These are phyloP conservation scores for Medicago arabica DNA, from an alignment of 306 rosid genomes.

Conservation along the genomic window DNA sequence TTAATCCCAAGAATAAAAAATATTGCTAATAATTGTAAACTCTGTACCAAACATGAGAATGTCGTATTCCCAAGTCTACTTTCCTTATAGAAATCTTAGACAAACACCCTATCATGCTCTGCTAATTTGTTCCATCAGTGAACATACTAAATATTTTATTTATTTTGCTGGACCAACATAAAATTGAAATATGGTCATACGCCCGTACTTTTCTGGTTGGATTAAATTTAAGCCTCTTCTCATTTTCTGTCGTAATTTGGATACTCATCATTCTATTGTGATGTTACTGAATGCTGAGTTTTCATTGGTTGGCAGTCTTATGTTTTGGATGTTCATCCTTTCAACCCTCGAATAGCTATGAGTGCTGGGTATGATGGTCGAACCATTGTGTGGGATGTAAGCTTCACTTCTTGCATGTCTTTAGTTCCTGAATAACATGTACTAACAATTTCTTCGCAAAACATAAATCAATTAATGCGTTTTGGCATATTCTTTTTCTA, in stretches of 20 bases:
- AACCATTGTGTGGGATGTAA: slow-evolving; percentile 95
- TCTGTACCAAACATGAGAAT: background rate
- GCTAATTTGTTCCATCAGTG: slow-evolving; percentile 22
- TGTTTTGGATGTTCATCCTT: slow-evolving; percentile 96
- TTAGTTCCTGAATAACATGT: slow-evolving; percentile 28
- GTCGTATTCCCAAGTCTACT: background rate
- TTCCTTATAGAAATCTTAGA: slow-evolving; percentile 5
- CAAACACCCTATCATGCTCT: slow-evolving; percentile 16
- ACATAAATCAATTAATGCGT: slow-evolving; percentile 32
- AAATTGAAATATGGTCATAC: slow-evolving; percentile 27
- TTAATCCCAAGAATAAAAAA: background rate
- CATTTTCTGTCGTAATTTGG: slow-evolving; percentile 32
- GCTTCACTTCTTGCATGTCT: slow-evolving; percentile 43
- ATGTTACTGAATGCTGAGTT: slow-evolving; percentile 42
- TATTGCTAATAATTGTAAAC: background rate
- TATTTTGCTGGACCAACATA: background rate
- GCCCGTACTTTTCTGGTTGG: slow-evolving; percentile 4
- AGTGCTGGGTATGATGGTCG: slow-evolving; percentile 96
- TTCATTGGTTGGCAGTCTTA: slow-evolving; percentile 71
- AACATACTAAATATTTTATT: background rate
- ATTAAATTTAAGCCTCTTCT: slow-evolving; percentile 23
- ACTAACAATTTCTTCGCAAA: background rate
- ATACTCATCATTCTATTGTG: slow-evolving; percentile 38
- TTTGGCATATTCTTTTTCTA: background rate
- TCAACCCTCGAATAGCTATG: slow-evolving; percentile 96